Evolutionary conservation across 306 rosid genomes (phyloP), one percentile per base, ranked within the genome.

Genomic region (Dalbergia oliveri): DNA sequence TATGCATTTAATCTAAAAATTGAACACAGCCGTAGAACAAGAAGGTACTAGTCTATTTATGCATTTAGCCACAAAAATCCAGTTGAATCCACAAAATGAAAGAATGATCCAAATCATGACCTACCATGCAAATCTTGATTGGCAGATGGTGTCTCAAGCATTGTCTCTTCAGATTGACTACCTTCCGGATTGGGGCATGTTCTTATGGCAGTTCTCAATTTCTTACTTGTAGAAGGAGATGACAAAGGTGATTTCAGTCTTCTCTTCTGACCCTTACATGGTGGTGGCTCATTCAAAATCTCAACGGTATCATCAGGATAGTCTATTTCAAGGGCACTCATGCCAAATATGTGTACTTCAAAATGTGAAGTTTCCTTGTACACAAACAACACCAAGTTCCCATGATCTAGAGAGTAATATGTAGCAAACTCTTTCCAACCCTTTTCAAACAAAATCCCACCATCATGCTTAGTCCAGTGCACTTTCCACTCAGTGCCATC

Each of bases 401-500:
- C 67, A 62, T 62, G 16, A 62, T 62, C 67, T 14, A 62, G 21
- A 31, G 44, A 33, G 19, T 62, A 62, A 33, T 62, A 33, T 12
- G 18, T 15, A 62, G 67, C 11, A 62, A 62, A 62, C 2, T 62
- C 67, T 33, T 62, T 62, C 67, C 67, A 62, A 7, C 67, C 67
- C 43, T 62, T 62, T 33, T 62, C 19, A 62, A 62, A 62, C 19
- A 37, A 62, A 33, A 62, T 62, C 43, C 26, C 70, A 31, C 6
- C 21, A 45, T 75, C 61, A 61, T 61, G 34, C 6, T 77, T 65
- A 4, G n/a, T 37, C 81, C 73, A 77, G 8, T 18, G 8, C 14
- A 82, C 34, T 49, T 68, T n/a, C 85, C 85, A 82, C 9, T 59
- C 34, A 31, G 77, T 18, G 0, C 73, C 85, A 82, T 53, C 69